Base-by-base conservation (phyloP, 2,329 filamentous ascomycete genomes). In the Tothia fuscella region DNA sequence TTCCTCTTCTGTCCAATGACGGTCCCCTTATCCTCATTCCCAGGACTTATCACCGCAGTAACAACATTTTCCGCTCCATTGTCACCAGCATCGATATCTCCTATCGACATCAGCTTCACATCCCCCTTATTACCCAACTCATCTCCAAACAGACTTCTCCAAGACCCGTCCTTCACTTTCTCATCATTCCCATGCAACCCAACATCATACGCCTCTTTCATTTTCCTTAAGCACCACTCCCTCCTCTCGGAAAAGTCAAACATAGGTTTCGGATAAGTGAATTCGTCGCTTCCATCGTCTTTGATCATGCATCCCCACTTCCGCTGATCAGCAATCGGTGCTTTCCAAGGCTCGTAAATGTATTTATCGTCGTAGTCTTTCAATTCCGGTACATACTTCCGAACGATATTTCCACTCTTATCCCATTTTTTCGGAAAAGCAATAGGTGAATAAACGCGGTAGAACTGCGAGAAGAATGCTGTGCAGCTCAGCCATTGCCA, bases 321-420 rank as follows among this genome's bases (percentile, higher is more conserved):
- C 55, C 74, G 81, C 62, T 84, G 77, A 43, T 85, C 81, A 16
- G 60, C 60, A 29, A 78, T 67, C 2, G 77, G 76, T 31, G 81
- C 80, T 53, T 80, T 85, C 77, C 80, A 83, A 5, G 82, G 82
- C 64, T 88, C 82, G 49, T 85, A 88, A 24, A 88, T 84, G 51
- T 73, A 84, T 57, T 81, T 85, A 41, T 70, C 69, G 12, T 78
- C 68, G 47, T 80, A 66, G 0, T 67, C 51, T 44, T 61, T 65
- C 29, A 87, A 60, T 56, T 87, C 82, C 0, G 82, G 81, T 0
- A 82, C 72, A 58, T 75, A 87, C 29, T 63, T 66, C 19, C 74
- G 64, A 35, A 87, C 71, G 45, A 84, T 75, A 3, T 59, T 51
- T 0, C 82, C 81, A 1, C 80, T 65, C 44, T 74, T 75, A 54